Evolutionary conservation across 2,329 filamentous ascomycete species (phyloP).

Genomic region (Colletotrichum falcatum): DNA sequence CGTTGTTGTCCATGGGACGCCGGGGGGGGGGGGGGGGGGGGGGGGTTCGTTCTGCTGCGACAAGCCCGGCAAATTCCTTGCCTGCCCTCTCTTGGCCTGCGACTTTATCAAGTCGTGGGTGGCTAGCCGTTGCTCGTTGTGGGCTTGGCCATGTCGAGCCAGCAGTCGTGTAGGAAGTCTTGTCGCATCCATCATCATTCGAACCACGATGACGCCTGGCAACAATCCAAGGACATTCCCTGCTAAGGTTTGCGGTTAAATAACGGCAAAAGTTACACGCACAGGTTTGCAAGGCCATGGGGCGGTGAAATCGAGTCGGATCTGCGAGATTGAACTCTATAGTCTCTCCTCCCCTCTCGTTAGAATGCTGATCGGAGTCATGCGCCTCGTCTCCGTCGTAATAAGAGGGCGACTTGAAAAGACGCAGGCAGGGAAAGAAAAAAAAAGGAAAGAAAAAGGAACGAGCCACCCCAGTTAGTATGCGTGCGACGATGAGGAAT

Average conservation of each 20-base stretch:
- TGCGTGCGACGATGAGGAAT: constrained; percentile 8
- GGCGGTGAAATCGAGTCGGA: constrained; percentile 19
- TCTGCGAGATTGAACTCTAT: constrained; percentile 31
- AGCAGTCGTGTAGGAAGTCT: constrained; percentile 5
- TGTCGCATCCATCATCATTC: not conserved
- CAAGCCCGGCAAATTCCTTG: not conserved
- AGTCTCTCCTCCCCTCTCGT: constrained; percentile 1
- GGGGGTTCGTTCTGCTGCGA: constrained; percentile 11
- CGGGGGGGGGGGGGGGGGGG: too few species aligned
- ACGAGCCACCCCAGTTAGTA: constrained; percentile 3
- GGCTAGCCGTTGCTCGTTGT: not conserved
- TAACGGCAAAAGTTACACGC: not conserved
- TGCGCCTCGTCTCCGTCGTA: not conserved
- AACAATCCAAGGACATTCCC: not conserved
- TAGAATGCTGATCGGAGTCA: not conserved
- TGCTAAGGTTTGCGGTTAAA: not conserved
- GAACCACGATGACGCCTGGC: constrained; percentile 8
- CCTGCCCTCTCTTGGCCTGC: not conserved
- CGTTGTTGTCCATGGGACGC: not conserved
- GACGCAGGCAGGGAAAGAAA: too few species aligned
- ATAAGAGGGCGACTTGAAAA: not conserved
- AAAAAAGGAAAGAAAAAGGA: too few species aligned
- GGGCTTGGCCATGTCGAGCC: not conserved
- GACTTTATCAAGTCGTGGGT: not conserved
- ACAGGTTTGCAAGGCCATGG: constrained; percentile 2